These are phyloP conservation scores for Chernovozyma sophiae-reginae DNA, from an alignment of 1,139 yeast species.

Conservation along the genomic window DNA sequence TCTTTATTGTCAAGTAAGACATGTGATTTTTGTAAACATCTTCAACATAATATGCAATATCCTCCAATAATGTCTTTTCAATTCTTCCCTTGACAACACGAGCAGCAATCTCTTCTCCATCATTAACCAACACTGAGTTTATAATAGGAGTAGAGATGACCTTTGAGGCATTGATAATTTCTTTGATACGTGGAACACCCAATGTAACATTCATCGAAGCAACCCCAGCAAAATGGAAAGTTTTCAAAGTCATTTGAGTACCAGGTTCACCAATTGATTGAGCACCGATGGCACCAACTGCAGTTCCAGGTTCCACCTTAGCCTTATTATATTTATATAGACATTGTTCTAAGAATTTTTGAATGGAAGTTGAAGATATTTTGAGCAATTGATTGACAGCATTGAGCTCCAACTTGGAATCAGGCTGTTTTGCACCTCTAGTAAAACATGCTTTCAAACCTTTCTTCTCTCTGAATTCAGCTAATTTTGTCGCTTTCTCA, in stretches of 20 bases:
- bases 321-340: conserved; percentile 82
- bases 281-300: conserved; percentile 99
- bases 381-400: conserved; percentile 74
- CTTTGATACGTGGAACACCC: conserved; percentile 99
- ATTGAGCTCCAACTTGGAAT: conserved; percentile 15
- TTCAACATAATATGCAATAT: conserved; percentile 83
- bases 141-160: conserved; percentile 95
- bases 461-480: conserved; percentile 52
- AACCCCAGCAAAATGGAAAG: conserved; percentile 99
- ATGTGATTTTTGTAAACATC: conserved; percentile 84
- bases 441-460: conserved; percentile 33
- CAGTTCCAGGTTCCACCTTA: conserved; percentile 97
- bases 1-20: conserved; percentile 75
- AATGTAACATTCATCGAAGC: conserved; percentile 98
- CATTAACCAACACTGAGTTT: conserved; percentile 89
- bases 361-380: conserved; percentile 58
- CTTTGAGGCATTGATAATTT: conserved; percentile 95
- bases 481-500: conserved; percentile 55
- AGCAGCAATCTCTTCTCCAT: conserved; percentile 94
- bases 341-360: conserved; percentile 72
- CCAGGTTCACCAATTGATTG: conserved; percentile 99
- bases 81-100: conserved; percentile 97
- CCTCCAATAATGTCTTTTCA: conserved; percentile 85
- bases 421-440: conserved; percentile 35
- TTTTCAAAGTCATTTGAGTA: conserved; percentile 97